These are phyloP conservation scores for Diplocarpon mali DNA, from an alignment of 2,329 filamentous ascomycete species.

Conservation along the genomic window DNA sequence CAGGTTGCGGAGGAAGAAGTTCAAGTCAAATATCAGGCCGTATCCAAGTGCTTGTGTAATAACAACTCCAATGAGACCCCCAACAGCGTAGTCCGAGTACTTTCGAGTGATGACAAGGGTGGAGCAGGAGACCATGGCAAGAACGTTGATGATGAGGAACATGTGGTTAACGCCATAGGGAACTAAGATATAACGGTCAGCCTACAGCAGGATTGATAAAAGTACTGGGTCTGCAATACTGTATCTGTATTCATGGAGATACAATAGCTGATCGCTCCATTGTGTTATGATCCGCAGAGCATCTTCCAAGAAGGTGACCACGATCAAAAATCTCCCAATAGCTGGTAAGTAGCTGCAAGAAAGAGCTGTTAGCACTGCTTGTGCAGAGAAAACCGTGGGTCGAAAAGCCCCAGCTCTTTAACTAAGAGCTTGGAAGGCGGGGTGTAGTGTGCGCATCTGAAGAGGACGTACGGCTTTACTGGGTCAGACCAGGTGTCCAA, in stretches of 20 bases:
- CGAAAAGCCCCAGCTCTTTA: background rate
- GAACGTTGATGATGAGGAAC: slow-evolving; percentile 83
- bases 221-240: slow-evolving; percentile 45
- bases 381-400: background rate
- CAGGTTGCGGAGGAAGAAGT: slow-evolving; percentile 98
- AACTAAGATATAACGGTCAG: slow-evolving; percentile 42
- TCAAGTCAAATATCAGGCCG: slow-evolving; percentile 95
- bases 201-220: slow-evolving; percentile 3
- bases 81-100: slow-evolving; percentile 86
- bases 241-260: slow-evolving; percentile 82
- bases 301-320: slow-evolving; percentile 97
- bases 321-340: slow-evolving; percentile 93
- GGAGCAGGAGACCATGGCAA: slow-evolving; percentile 78
- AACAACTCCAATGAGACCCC: slow-evolving; percentile 81
- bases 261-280: slow-evolving; percentile 90
- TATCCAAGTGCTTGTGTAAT: slow-evolving; percentile 91
- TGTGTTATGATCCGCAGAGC: slow-evolving; percentile 92
- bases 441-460: slow-evolving; percentile 3
- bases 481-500: slow-evolving; percentile 82
- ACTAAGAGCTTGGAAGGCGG: slow-evolving; percentile 3
- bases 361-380: slow-evolving; percentile 12
- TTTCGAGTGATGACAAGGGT: slow-evolving; percentile 81
- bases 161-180: slow-evolving; percentile 79
- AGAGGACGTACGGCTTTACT: slow-evolving; percentile 72
- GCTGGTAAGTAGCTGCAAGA: slow-evolving; percentile 71